Base-by-base conservation (phyloP, 441 rosid genomes). In the Bocquillonia castaneifolia region DNA sequence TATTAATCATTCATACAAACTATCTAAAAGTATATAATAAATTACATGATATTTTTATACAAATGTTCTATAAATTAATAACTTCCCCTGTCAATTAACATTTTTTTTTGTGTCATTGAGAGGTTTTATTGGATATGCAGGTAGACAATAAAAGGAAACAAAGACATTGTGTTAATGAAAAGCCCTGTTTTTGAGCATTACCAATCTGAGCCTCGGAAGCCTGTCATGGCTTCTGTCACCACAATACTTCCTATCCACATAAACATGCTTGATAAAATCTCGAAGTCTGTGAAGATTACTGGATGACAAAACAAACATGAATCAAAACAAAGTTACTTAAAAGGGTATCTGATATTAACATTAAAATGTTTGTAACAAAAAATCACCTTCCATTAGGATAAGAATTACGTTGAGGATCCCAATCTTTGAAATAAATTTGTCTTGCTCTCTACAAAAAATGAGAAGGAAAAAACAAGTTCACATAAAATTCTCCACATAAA, bases 351-450 rank as follows among this genome's bases (percentile, higher is more conserved):
- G 28, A 31, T 26, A 31, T 45, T 47, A 63, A 72, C 40, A 71
- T 22, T 29, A 63, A 66, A n/a, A 65, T 5, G 44, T 32, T 66
- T 47, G 12, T 40, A 74, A 25, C 69, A 66, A 34, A 53, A 34
- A 56, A 69, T 32, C n/a, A 92, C 97, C 96, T 94, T 85, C 83
- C 61, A 79, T 93, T 93, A 10, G 97, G 99, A 70, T 78, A 80
- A 65, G 85, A 80, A 80, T 87, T 76, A 36, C 90, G 91, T 17
- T 76, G 74, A 48, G 72, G 79, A 79, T 91, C 89, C 93, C 93
- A 87, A 25, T 78, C 83, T 71, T 84, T 88, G 14, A 94, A 86
- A 75, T 84, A 92, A 64, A 85, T 66, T 71, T 88, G 78, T 68
- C 89, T 84, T n/a, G 92, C 99, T 79, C 86, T 79, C 97, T 91